A percentile compares a stretch with the other conserved stretches of the same genome.
These are phyloP conservation scores for Apocynum venetum DNA, from an alignment of 257 asterid species.

Conservation along the genomic window DNA sequence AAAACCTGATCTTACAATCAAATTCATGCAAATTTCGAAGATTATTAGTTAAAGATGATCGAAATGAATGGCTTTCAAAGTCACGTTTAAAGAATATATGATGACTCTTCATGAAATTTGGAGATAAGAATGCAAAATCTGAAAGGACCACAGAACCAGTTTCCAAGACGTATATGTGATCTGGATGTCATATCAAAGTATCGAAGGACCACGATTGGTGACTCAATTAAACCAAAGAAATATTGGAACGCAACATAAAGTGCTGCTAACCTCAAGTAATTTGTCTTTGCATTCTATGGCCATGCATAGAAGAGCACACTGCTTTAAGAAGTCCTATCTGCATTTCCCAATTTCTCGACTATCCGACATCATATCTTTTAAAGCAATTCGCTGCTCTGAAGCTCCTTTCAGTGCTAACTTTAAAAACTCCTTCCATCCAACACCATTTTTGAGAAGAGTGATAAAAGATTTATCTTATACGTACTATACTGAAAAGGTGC, in stretches of 20 bases:
- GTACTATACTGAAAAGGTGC: no score
- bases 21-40: no score
- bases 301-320: conserved; percentile 1
- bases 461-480: no score
- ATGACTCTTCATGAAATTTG: no score
- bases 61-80: no score
- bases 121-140: neutral
- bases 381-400: neutral
- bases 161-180: neutral
- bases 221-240: conserved; percentile 6
- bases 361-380: neutral
- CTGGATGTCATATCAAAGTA: no score
- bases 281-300: conserved; percentile 3
- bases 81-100: no score
- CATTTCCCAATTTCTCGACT: conserved; percentile 3
- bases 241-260: neutral
- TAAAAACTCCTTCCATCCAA: neutral
- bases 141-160: conserved; percentile 2
- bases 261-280: neutral
- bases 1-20: no score
- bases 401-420: conserved; percentile 1
- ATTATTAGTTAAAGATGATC: no score
- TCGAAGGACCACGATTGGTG: neutral
- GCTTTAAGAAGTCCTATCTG: conserved; percentile 7
- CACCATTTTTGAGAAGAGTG: neutral